Evolutionary conservation across 2,329 filamentous ascomycete species (phyloP), one percentile per base, ranked within the genome.

Genomic region (Alternaria sp.): DNA sequence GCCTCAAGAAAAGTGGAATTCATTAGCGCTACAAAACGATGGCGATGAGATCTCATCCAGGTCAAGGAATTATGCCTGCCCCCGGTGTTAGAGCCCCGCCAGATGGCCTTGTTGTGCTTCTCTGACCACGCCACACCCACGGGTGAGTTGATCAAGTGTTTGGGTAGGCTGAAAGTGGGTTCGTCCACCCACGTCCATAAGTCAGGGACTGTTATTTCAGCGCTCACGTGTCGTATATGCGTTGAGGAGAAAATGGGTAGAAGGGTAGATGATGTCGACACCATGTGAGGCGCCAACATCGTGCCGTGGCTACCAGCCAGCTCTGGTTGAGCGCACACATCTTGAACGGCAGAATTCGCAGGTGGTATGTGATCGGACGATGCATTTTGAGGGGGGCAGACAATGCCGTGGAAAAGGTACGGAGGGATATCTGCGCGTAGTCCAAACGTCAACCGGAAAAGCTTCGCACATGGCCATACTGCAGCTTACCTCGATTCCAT

Each of bases 91-190:
- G 43, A 46, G 43, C 43, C 43, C 24, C 43, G 24, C 43, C 43
- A 46, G 43, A 46, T 46, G 16, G 43, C 43, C 43, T 30, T 46
- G 43, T 46, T 30, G 26, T n/a, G 43, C 43, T 46, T 46, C 43
- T 46, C 43, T 30, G 43, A 46, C 26, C 43, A 46, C 26, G 43
- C 43, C 9, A 46, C 43, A 30, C 43, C 26, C 24, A 46, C 22
- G 7, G 43, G 20, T 9, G 43, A 46, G 43, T 46, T 46, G 11
- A 46, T 26, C 26, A 46, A 26, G 16, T 46, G 43, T 46, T 46
- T 9, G 5, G 26, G 43, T 1, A 46, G 43, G 8, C 22, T 46
- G 5, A 46, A 46, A 18, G 9, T 46, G 24, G 43, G 43, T 7
- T 30, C 28, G 5, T 46, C 43, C 24, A 30, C 43, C 43, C 43